Evolutionary conservation across 2,329 filamentous ascomycete species (phyloP).

Genomic region (Penicillium sp.): DNA sequence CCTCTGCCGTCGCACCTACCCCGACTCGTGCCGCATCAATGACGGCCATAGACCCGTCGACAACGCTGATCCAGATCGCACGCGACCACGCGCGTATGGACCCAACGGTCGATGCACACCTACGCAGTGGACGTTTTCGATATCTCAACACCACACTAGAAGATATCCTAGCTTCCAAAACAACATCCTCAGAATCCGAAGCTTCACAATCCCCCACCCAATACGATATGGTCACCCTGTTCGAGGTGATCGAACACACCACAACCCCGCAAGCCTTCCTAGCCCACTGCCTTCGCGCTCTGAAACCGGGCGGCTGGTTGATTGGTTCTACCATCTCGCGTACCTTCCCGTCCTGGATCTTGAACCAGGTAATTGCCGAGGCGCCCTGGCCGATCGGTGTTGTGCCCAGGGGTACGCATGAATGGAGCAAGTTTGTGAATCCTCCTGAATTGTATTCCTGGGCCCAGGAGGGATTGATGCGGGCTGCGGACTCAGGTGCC

Average conservation of each 20-base stretch:
- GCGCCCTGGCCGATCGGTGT: conserved; percentile 63
- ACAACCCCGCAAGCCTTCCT: conserved; percentile 67
- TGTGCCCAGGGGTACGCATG: conserved; percentile 87
- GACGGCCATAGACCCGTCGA: conserved; percentile 44
- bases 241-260: conserved; percentile 95
- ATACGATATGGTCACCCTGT: conserved; percentile 78
- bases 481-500: conserved; percentile 43
- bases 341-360: conserved; percentile 81
- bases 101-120: conserved; percentile 53
- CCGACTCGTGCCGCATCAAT: conserved; percentile 39
- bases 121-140: conserved; percentile 52
- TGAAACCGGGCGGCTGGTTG: conserved; percentile 88
- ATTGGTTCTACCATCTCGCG: conserved; percentile 87
- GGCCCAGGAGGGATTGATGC: conserved; percentile 41
- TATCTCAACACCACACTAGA: conserved; percentile 78
- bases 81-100: conserved; percentile 68
- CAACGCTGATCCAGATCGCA: conserved; percentile 55
- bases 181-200: conserved; percentile 1
- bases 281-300: conserved; percentile 52
- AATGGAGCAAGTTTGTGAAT: conserved; percentile 95
- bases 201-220: conserved; percentile 18
- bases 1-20: conserved; percentile 17
- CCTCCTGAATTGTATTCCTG: conserved; percentile 58
- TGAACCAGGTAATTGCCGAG: conserved; percentile 88
- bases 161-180: conserved; percentile 27